Conservation (phyloP, 495 filamentous ascomycete genomes). For the Penicillium canariense region DNA sequence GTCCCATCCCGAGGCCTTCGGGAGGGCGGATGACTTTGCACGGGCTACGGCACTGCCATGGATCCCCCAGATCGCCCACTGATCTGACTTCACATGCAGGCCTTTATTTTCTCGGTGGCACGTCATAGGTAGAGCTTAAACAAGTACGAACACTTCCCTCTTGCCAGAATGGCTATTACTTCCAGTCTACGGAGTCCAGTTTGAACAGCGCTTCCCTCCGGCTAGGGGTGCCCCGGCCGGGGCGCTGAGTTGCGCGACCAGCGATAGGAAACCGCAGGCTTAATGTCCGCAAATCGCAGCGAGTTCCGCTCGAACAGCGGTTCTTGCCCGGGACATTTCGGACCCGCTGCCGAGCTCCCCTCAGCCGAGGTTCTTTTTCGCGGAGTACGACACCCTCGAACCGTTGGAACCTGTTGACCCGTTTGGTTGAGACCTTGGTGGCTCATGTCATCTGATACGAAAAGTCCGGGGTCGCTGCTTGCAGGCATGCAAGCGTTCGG, state of each 20-base stretch:
- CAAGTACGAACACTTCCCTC: not conserved
- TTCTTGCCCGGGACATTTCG: conserved; percentile 28
- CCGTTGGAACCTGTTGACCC: too few relatives aligned
- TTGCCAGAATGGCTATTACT: too few relatives aligned
- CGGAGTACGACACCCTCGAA: not conserved
- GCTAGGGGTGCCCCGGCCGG: too few relatives aligned
- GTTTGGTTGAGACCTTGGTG: not conserved
- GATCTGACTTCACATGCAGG: conserved; percentile 27
- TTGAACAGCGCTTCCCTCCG: too few relatives aligned
- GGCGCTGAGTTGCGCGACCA: too few relatives aligned
- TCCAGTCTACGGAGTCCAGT: too few relatives aligned
- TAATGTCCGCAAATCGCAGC: conserved; percentile 10
- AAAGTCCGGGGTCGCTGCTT: conserved; percentile 8
- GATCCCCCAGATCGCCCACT: conserved; percentile 14
- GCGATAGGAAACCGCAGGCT: conserved; percentile 2
- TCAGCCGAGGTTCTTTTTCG: conserved; percentile 41
- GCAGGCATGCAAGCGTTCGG: not conserved
- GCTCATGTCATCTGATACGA: conserved; percentile 11
- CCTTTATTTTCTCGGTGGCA: not conserved
- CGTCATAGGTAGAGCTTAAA: conserved; percentile 16
- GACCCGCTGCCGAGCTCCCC: conserved; percentile 22
- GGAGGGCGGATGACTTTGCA: conserved; percentile 26
- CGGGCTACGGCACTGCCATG: too few relatives aligned
- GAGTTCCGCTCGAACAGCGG: conserved; percentile 7
- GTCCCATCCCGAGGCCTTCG: conserved; percentile 35